Evolutionary conservation across 495 filamentous ascomycete species (phyloP), one percentile per base, ranked within the genome.

Genomic region (Xylaria flabelliformis): DNA sequence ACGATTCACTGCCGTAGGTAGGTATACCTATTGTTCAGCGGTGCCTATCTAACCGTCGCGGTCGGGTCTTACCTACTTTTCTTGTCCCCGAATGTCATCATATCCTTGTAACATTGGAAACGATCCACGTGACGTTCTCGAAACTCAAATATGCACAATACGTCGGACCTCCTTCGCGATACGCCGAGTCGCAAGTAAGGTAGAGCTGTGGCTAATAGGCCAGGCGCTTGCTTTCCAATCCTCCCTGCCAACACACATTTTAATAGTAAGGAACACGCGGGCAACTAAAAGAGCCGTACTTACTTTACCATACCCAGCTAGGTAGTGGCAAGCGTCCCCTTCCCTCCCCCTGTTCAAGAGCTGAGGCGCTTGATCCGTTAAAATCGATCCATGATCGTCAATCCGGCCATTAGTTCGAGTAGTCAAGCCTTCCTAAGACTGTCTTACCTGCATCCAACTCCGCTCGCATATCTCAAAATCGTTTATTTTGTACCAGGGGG

Each of bases 391-490:
- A 41, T 50, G 65, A 56, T 56, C 48, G 48, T 56, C 65, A 67
- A 21, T 56, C 42, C 36, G 50, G 50, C 8, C 29, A 56, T 46
- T 29, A 34, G 36, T 46, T 50, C 8, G 29, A 56, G 64, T 29
- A 34, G 36, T 46, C 65, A 67, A 67, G 65, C 65, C 65, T 56
- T 67, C 42, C 50, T 36, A n/a, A 32, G 65, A 53, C 65, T 1
- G 50, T 67, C 65, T 67, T 55, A 67, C 65, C 36, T 67, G 65
- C 65, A 56, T 67, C 50, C 48, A 24, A 50, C 26, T 29, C 56
- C 65, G n/a, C 34, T 67, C 65, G 65, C 65, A 67, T 67, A 67
- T 67, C 65, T 67, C 50, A 32, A 67, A 51, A 67, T 67, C 64
- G 64, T 53, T 29, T 53, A 53, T 53, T 53, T 53, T 6, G 44